These are phyloP conservation scores for Taiozyma sp. DNA, from an alignment of 1,139 yeast genomes.

Conservation along the genomic window DNA sequence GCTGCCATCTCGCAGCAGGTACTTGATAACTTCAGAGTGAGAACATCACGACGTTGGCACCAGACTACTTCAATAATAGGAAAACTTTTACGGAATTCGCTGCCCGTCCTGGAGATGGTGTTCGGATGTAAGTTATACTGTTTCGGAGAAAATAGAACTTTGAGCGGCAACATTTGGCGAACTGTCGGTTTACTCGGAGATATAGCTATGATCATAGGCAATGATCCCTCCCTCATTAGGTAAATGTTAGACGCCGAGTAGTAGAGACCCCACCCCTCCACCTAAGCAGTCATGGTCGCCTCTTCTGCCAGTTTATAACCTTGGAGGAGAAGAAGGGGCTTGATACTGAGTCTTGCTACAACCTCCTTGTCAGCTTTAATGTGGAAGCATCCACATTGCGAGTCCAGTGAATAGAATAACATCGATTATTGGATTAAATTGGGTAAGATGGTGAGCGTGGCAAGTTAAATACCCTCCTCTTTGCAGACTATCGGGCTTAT, in stretches of 20 bases:
- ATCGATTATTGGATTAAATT: conserved; percentile 38
- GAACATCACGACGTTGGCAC: no score
- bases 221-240: no score
- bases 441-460: conserved; percentile 38
- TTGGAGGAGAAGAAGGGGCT: conserved; percentile 1
- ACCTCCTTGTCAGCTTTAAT: conserved; percentile 25
- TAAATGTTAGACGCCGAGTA: no score
- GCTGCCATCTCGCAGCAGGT: background rate
- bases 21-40: no score
- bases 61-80: no score
- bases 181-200: no score
- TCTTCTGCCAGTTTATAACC: no score
- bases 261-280: no score
- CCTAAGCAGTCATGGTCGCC: no score
- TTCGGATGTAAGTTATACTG: no score
- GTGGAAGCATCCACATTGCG: conserved; percentile 38
- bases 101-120: background rate
- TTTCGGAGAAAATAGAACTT: no score
- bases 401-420: conserved; percentile 30
- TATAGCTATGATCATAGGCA: no score
- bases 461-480: conserved; percentile 36
- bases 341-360: conserved; percentile 13
- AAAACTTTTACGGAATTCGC: background rate
- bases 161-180: background rate
- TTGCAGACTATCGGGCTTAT: conserved; percentile 39